A percentile compares a stretch with the other conserved stretches of the same genome.
These are phyloP conservation scores for Datisca glomerata DNA, from an alignment of 306 rosid species.

Conservation along the genomic window DNA sequence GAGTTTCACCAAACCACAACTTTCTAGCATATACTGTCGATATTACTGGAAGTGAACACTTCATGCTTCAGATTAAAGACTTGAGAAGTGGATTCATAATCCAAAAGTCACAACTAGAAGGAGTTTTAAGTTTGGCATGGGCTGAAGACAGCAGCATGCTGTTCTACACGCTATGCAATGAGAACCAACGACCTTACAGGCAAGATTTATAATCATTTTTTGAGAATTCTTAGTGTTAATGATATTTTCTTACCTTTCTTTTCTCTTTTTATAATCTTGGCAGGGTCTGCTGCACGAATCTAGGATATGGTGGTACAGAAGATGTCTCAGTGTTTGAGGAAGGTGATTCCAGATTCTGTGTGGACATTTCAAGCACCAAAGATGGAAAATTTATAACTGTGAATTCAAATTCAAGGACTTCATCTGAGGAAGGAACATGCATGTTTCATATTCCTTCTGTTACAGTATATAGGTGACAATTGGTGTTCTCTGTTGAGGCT, in stretches of 20 bases:
- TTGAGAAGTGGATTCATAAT: slow-evolving; percentile 46
- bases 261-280: slow-evolving; percentile 1
- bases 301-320: slow-evolving; percentile 30
- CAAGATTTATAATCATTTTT: slow-evolving; percentile 16
- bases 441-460: slow-evolving; percentile 13
- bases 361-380: slow-evolving; percentile 88
- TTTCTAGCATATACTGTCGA: slow-evolving; percentile 80
- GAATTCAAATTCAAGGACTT: slow-evolving; percentile 97
- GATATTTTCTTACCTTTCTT: slow-evolving; percentile 5
- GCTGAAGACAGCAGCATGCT: slow-evolving; percentile 50
- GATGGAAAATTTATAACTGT: slow-evolving; percentile 97
- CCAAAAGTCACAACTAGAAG: slow-evolving; percentile 32
- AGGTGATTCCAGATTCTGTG: slow-evolving; percentile 69
- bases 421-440: slow-evolving; percentile 91
- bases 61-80: slow-evolving; percentile 75
- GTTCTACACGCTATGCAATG: slow-evolving; percentile 69
- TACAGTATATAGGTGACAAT: slow-evolving; percentile 2
- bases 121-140: slow-evolving; percentile 88
- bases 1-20: slow-evolving; percentile 77
- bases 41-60: slow-evolving; percentile 57
- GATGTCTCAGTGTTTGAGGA: slow-evolving; percentile 53
- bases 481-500: slow-evolving; percentile 18
- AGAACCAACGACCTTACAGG: slow-evolving; percentile 91
- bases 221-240: background rate
- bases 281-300: slow-evolving; percentile 68